Evolutionary conservation across 257 asterid genomes (phyloP).

Genomic region (Forsythia suspensa): DNA sequence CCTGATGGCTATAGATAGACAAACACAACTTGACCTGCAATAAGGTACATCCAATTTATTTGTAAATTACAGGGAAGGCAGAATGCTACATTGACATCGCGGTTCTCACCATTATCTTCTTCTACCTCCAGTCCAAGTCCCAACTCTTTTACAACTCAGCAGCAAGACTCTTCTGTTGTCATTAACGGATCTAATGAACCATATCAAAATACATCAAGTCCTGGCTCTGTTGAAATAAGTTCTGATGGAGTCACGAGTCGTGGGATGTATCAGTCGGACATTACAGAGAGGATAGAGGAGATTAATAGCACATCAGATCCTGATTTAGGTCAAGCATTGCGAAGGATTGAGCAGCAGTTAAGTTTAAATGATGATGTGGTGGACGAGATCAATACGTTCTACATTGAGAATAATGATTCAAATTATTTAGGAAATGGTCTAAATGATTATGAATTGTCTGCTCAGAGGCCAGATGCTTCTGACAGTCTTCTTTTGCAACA

Average conservation of each 20-base stretch:
- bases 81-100: conserved; percentile 47
- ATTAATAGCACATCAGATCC: conserved; percentile 49
- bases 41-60: conserved; percentile 14
- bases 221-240: conserved; percentile 54
- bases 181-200: conserved; percentile 55
- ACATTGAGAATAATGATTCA: conserved; percentile 46
- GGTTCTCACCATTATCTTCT: conserved; percentile 47
- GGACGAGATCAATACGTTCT: conserved; percentile 30
- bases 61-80: conserved; percentile 52
- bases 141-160: conserved; percentile 47
- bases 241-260: conserved; percentile 39
- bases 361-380: conserved; percentile 72
- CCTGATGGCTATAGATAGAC: background rate
- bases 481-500: conserved; percentile 34
- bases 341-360: conserved; percentile 67
- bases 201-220: conserved; percentile 49
- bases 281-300: conserved; percentile 42
- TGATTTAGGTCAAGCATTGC: conserved; percentile 58
- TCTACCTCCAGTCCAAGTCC: conserved; percentile 54
- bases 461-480: conserved; percentile 41
- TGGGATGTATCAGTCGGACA: conserved; percentile 29
- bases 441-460: conserved; percentile 42
- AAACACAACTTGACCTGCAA: background rate
- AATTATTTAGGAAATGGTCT: conserved; percentile 42
- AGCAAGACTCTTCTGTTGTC: conserved; percentile 50